phyloP scores from a whole-genome alignment of 2,329 filamentous ascomycete genomes.

The Cladophialophora chaetospira region DNA sequence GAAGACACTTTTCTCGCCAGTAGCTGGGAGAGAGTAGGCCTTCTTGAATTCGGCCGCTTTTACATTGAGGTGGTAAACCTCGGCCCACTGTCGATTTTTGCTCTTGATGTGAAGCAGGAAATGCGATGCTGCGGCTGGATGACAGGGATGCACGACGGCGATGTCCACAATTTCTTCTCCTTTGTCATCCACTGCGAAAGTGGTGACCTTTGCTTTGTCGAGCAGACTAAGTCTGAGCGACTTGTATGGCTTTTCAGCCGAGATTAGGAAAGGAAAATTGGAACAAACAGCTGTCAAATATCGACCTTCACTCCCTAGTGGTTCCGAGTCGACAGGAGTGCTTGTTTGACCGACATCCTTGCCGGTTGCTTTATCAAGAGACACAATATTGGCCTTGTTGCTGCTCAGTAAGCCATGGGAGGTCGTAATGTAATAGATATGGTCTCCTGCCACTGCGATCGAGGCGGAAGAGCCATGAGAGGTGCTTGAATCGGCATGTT shows the following conservation, averaged over 20 bases:
- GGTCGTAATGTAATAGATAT: slow-evolving; percentile 74
- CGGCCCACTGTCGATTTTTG: slow-evolving; percentile 70
- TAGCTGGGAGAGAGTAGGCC: slow-evolving; percentile 75
- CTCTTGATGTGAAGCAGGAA: slow-evolving; percentile 84
- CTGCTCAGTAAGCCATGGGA: slow-evolving; percentile 67
- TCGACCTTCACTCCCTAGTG: slow-evolving; percentile 42
- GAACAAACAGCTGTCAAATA: slow-evolving; percentile 37
- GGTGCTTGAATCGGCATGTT: slow-evolving; percentile 63
- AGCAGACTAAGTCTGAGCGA: slow-evolving; percentile 49
- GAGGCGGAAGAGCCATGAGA: slow-evolving; percentile 74
- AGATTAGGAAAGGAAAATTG: slow-evolving; percentile 46
- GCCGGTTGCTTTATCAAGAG: slow-evolving; percentile 73
- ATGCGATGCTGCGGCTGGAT: slow-evolving; percentile 71
- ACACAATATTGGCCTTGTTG: slow-evolving; percentile 74
- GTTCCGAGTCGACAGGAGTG: slow-evolving; percentile 73
- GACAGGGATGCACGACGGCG: slow-evolving; percentile 71
- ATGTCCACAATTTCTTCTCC: slow-evolving; percentile 56
- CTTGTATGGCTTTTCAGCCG: slow-evolving; percentile 48
- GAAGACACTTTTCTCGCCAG: slow-evolving; percentile 72
- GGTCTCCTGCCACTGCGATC: slow-evolving; percentile 68
- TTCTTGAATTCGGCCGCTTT: slow-evolving; percentile 70
- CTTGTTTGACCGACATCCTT: slow-evolving; percentile 70
- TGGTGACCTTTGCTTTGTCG: slow-evolving; percentile 44
- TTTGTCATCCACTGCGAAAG: slow-evolving; percentile 43
- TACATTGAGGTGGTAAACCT: slow-evolving; percentile 81